Evolutionary conservation across 495 filamentous ascomycete species (phyloP).

Genomic region (Talaromyces trachyspermus): DNA sequence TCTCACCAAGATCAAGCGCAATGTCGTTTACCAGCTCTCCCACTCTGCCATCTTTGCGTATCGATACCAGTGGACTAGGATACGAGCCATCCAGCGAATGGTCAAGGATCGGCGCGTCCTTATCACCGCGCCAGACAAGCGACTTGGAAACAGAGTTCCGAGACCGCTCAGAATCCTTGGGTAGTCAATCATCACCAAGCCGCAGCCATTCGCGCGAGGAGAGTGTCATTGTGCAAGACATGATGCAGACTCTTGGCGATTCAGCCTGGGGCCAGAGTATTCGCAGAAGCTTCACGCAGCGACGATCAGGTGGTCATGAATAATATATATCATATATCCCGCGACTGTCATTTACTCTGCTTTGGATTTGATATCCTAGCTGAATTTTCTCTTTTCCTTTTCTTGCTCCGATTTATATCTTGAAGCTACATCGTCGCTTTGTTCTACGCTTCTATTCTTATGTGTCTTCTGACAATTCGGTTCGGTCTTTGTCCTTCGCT

Average conservation of each 20-base stretch:
- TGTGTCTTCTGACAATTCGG: too few species aligned
- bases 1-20: constrained; percentile 23
- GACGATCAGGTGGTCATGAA: constrained; percentile 38
- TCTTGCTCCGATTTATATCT: too few species aligned
- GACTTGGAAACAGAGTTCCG: background rate
- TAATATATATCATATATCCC: background rate
- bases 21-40: constrained; percentile 23
- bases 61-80: constrained; percentile 35
- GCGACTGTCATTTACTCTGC: background rate
- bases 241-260: constrained; percentile 73
- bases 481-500: too few species aligned
- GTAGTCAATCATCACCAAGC: constrained; percentile 1
- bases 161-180: background rate
- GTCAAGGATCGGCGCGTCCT: constrained; percentile 37
- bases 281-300: constrained; percentile 75
- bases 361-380: background rate
- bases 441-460: too few species aligned
- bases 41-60: constrained; percentile 12
- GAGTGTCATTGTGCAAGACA: constrained; percentile 68
- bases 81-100: constrained; percentile 36
- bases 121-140: constrained; percentile 26
- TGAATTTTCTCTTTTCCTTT: too few species aligned
- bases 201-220: constrained; percentile 36
- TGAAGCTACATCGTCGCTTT: too few species aligned
- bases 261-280: constrained; percentile 93